Evolutionary conservation across 306 rosid genomes (phyloP).

Genomic region (Hippophae tibetana): DNA sequence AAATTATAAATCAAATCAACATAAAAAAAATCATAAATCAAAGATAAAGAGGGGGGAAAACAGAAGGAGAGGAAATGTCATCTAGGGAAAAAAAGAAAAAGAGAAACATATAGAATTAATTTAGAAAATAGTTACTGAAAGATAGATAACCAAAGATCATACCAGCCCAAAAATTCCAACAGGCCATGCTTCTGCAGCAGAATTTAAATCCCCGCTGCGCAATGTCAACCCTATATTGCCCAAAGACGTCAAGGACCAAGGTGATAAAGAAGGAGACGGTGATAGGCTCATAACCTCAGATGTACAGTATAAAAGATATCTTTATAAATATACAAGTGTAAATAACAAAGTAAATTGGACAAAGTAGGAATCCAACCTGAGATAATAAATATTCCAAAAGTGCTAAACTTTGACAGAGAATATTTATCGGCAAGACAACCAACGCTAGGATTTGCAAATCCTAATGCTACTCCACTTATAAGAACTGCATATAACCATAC

Average conservation of each 20-base stretch:
- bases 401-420: constrained; percentile 65
- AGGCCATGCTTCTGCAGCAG: constrained; percentile 87
- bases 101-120: constrained; percentile 7
- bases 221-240: constrained; percentile 56
- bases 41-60: background rate
- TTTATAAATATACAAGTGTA: too few species aligned
- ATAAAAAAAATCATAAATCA: too few species aligned
- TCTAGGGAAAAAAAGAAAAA: background rate
- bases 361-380: constrained; percentile 47
- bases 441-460: constrained; percentile 54
- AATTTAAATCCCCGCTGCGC: constrained; percentile 67
- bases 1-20: background rate
- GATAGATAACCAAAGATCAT: constrained; percentile 36
- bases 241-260: background rate
- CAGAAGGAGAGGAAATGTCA: background rate
- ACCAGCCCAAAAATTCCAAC: constrained; percentile 86
- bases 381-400: constrained; percentile 67
- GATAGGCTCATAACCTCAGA: too few species aligned
- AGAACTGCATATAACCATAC: constrained; percentile 38
- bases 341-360: background rate
- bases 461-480: constrained; percentile 48
- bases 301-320: too few species aligned
- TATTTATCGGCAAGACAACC: constrained; percentile 76
- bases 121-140: constrained; percentile 17
- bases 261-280: too few species aligned